A percentile compares a stretch with the other conserved stretches of the same genome.
These are phyloP conservation scores for Aureobasidium zeae DNA, from an alignment of 2,329 filamentous ascomycete genomes.

Conservation along the genomic window DNA sequence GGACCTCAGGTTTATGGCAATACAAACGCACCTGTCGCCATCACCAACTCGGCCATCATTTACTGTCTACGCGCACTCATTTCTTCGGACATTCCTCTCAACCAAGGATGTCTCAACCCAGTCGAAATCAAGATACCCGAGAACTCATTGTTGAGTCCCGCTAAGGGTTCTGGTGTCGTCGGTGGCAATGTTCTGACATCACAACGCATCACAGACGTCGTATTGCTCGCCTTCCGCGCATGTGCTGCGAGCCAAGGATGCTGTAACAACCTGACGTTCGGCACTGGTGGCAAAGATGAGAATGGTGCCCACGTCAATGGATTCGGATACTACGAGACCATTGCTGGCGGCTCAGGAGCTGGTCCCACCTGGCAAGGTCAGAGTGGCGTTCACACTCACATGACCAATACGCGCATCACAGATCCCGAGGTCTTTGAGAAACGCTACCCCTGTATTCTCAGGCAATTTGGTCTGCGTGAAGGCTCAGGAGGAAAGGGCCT, in stretches of 20 bases:
- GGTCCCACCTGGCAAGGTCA: slow-evolving; percentile 62
- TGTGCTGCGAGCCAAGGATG: slow-evolving; percentile 67
- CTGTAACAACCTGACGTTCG: slow-evolving; percentile 72
- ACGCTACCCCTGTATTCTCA: slow-evolving; percentile 59
- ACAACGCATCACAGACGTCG: slow-evolving; percentile 69
- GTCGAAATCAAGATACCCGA: slow-evolving; percentile 63
- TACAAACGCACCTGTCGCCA: slow-evolving; percentile 61
- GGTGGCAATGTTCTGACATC: slow-evolving; percentile 67
- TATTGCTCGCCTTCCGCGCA: slow-evolving; percentile 64
- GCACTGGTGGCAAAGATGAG: slow-evolving; percentile 56
- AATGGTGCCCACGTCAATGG: slow-evolving; percentile 49
- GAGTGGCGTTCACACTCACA: slow-evolving; percentile 62
- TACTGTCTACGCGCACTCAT: slow-evolving; percentile 19
- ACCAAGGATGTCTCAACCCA: slow-evolving; percentile 68
- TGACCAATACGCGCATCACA: slow-evolving; percentile 73
- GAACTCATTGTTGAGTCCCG: slow-evolving; percentile 60
- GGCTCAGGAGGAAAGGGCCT: slow-evolving; percentile 54
- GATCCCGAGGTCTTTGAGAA: slow-evolving; percentile 67
- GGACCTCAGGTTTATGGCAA: slow-evolving; percentile 17
- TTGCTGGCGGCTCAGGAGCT: slow-evolving; percentile 63
- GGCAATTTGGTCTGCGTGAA: slow-evolving; percentile 53
- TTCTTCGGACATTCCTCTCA: slow-evolving; percentile 63
- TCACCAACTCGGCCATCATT: slow-evolving; percentile 70
- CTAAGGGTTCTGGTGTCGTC: slow-evolving; percentile 63
- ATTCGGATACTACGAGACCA: slow-evolving; percentile 76